A percentile compares a stretch with the other conserved stretches of the same genome.
phyloP scores from a whole-genome alignment of 1,139 yeast species.

The Hansenula anomala region DNA sequence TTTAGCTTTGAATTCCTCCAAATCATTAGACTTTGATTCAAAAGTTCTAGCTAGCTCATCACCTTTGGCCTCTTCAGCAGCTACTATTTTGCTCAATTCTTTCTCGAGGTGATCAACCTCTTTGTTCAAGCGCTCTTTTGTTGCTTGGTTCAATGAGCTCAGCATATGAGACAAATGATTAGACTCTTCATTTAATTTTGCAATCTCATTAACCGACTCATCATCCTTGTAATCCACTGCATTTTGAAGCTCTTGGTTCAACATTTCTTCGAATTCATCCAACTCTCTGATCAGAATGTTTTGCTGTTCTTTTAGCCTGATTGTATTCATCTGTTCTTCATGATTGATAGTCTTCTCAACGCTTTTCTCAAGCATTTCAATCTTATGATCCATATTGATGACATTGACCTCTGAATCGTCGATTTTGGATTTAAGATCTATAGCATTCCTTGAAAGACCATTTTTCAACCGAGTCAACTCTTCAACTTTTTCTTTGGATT shows the following conservation, averaged over 20 bases:
- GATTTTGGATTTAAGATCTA: constrained; percentile 9
- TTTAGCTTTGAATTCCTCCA: constrained; percentile 2
- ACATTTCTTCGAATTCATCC: constrained; percentile 11
- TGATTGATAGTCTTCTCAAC: constrained; percentile 6
- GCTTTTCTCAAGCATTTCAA: constrained; percentile 4
- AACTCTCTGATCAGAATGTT: constrained; percentile 10
- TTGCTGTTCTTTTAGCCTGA: constrained; percentile 13
- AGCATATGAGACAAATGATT: constrained; percentile 1
- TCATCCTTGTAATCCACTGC: constrained; percentile 8
- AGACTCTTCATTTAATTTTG: constrained; percentile 6
- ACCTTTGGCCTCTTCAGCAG: constrained; percentile 11
- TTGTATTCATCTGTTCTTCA: constrained; percentile 10
- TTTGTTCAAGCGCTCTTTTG: constrained; percentile 4
- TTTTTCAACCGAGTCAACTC: constrained; percentile 4
- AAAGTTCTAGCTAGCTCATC: constrained; percentile 10
- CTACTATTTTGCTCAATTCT: constrained; percentile 4
- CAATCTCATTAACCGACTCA: constrained; percentile 8
- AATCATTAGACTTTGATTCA: constrained; percentile 5
- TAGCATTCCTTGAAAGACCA: neutral
- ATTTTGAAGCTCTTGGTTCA: constrained; percentile 8
- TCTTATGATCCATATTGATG: constrained; percentile 10
- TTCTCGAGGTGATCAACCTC: constrained; percentile 6
- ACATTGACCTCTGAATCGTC: constrained; percentile 12
- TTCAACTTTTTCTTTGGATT: constrained; percentile 4
- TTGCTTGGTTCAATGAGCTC: constrained; percentile 4